Evolutionary conservation across 352 stramenopile genomes (phyloP), one percentile per base, ranked within the genome.

Genomic region (Phytopythium aichiense): DNA sequence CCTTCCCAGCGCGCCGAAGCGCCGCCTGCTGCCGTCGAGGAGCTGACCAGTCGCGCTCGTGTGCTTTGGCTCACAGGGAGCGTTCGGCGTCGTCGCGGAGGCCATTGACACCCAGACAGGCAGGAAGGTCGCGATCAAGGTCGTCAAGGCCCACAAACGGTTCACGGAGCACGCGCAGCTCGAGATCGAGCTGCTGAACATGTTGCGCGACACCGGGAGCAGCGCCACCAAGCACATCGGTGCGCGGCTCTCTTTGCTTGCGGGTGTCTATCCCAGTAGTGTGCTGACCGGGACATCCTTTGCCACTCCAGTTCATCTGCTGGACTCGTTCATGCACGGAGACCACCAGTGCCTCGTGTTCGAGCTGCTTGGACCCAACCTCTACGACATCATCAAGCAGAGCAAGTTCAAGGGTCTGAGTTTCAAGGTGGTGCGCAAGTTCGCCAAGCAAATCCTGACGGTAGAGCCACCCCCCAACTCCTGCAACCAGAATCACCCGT

Each of bases 281-380:
- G 35, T 40, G 35, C 35, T 40, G 35, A 40, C 35, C 35, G 35
- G 6, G 35, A 15, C 35, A 15, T 40, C 3, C 9, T 40, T 48
- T 46, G 70, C 12, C 56, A 33, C 30, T 16, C 33, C 63, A 95
- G 84, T 99, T 25, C 94, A 92, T 58, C 64, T 99, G 40, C 74
- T 95, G 7, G 89, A 98, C 57, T 74, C 89, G 25, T 99, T 99
- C 73, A 92, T 98, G 68, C 96, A 98, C 73, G 80, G 97, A 38
- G 94, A 92, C 48, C 97, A 99, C 76, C 91, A 99, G 82, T 99
- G 96, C 71, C 68, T 99, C n/a, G 95, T 99, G 35, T 99, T 99
- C 73, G 96, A 99, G 73, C 71, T 89, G 15, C 77, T 99, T 4
- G 96, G 94, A 50, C 81, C 94, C 4, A 99, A 99, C 69, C 80